Percentiles rank a stretch among this genome's conserved stretches.
Evolutionary conservation across 1,139 yeast species (phyloP).

Genomic region (Yamadazyma mexicana): DNA sequence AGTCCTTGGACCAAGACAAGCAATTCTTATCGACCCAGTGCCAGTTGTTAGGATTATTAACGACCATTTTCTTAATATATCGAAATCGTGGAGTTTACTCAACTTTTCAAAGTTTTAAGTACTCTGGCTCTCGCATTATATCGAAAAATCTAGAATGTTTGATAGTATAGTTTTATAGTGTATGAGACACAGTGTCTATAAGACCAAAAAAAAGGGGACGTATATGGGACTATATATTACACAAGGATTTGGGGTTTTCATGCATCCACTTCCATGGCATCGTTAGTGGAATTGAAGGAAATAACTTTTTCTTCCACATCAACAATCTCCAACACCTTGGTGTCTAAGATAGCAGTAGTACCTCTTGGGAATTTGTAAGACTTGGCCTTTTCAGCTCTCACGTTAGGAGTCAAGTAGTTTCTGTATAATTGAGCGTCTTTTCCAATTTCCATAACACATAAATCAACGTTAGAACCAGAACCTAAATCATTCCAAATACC

Average conservation of each 20-base stretch:
- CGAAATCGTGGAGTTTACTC: constrained; percentile 1
- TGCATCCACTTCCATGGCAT: constrained; percentile 77
- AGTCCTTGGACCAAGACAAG: constrained; percentile 81
- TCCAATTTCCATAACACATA: constrained; percentile 94
- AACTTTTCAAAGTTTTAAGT: neutral
- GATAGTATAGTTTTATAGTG: neutral
- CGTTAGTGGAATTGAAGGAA: constrained; percentile 39
- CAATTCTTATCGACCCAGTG: constrained; percentile 99
- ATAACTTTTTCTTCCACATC: constrained; percentile 71
- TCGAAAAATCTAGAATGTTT: too few relatives aligned
- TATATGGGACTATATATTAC: neutral
- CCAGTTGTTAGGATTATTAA: constrained; percentile 59
- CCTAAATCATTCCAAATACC: constrained; percentile 99
- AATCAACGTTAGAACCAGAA: constrained; percentile 95
- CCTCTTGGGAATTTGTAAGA: constrained; percentile 88
- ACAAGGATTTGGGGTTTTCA: constrained; percentile 16
- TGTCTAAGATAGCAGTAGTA: constrained; percentile 80
- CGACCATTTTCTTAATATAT: constrained; percentile 34
- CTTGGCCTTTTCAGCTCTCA: constrained; percentile 74
- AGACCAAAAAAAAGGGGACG: too few relatives aligned
- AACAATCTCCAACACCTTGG: constrained; percentile 62
- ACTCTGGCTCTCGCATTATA: neutral
- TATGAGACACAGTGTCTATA: too few relatives aligned
- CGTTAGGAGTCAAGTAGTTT: constrained; percentile 89
- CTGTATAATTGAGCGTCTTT: constrained; percentile 82